A percentile compares a stretch with the other conserved stretches of the same genome.
phyloP scores from a whole-genome alignment of 495 filamentous ascomycete genomes.

The Beverwykella pulmonaria region DNA sequence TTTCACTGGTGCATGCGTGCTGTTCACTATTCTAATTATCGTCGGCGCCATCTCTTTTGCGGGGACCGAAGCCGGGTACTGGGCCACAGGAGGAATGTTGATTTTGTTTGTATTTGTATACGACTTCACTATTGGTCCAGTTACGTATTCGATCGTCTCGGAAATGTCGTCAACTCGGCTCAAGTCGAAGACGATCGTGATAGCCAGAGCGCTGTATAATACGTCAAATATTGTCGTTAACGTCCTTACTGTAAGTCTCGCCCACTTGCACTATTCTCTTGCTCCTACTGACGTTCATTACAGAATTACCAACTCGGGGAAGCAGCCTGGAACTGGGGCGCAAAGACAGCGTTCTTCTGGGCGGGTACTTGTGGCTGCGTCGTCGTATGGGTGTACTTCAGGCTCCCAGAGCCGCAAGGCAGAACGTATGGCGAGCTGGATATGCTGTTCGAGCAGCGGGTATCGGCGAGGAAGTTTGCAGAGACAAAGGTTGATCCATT shows the following conservation, averaged over 20 bases:
- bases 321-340: slow-evolving; percentile 26
- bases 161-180: slow-evolving; percentile 32
- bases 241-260: slow-evolving; percentile 23
- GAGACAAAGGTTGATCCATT: slow-evolving; percentile 21
- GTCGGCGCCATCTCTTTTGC: slow-evolving; percentile 22
- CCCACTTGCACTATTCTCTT: not conserved
- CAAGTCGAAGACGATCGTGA: slow-evolving; percentile 33
- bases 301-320: slow-evolving; percentile 28
- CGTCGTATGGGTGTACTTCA: slow-evolving; percentile 73
- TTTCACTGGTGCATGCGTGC: slow-evolving; percentile 18
- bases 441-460: slow-evolving; percentile 63
- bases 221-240: slow-evolving; percentile 28
- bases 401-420: slow-evolving; percentile 81
- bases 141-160: slow-evolving; percentile 28
- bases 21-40: slow-evolving; percentile 27
- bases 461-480: slow-evolving; percentile 29
- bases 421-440: slow-evolving; percentile 80
- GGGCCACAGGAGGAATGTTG: slow-evolving; percentile 29
- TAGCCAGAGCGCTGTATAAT: slow-evolving; percentile 28
- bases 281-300: not conserved
- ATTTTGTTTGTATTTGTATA: slow-evolving; percentile 33
- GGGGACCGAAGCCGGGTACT: slow-evolving; percentile 7
- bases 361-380: slow-evolving; percentile 26
- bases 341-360: slow-evolving; percentile 33
- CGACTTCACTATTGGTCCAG: slow-evolving; percentile 33